These are phyloP conservation scores for Coemansia sp. DNA, from an alignment of 192 early-diverging fungal species.

Conservation along the genomic window DNA sequence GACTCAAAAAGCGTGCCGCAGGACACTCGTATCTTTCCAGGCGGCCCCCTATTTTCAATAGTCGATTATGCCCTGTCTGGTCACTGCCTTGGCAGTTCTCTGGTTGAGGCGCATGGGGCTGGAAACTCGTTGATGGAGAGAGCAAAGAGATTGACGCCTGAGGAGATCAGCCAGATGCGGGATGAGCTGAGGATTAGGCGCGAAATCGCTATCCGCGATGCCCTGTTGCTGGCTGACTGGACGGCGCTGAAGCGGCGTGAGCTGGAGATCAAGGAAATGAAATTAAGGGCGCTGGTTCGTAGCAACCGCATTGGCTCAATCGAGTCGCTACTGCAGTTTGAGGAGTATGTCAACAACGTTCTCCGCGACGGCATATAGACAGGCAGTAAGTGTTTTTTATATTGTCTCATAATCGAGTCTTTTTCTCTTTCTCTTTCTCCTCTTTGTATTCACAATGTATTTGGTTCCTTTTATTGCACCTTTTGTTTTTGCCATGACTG, in stretches of 20 bases:
- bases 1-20: conserved; percentile 13
- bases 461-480: neutral
- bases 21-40: conserved; percentile 20
- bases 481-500: neutral
- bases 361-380: conserved; percentile 1
- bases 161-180: conserved; percentile 24
- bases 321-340: conserved; percentile 8
- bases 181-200: conserved; percentile 28
- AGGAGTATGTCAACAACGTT: conserved; percentile 17
- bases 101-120: neutral
- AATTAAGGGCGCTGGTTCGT: conserved; percentile 16
- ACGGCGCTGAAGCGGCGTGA: conserved; percentile 31
- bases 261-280: conserved; percentile 24
- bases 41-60: conserved; percentile 34
- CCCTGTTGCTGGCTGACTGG: conserved; percentile 35
- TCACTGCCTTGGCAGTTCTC: neutral
- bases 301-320: conserved; percentile 1
- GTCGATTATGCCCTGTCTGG: conserved; percentile 23
- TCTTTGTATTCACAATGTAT: neutral
- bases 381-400: neutral
- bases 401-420: too few species aligned
- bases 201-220: conserved; percentile 32
- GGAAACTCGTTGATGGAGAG: conserved; percentile 7
- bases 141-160: conserved; percentile 15
- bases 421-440: too few species aligned